These are phyloP conservation scores for Volvox carteri DNA, from an alignment of 163 green algal species.

Conservation along the genomic window DNA sequence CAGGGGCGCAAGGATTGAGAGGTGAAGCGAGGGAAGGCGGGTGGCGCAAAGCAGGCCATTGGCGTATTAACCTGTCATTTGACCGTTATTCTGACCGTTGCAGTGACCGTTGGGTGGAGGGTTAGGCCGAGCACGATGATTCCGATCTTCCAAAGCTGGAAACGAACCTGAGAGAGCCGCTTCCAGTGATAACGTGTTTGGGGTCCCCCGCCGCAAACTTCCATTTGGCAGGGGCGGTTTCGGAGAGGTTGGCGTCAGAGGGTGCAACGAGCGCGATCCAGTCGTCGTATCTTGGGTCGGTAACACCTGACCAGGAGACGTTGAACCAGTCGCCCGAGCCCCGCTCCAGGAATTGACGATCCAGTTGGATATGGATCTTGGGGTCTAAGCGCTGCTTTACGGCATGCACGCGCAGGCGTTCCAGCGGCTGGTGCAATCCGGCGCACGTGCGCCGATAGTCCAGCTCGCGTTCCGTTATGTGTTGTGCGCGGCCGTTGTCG, in stretches of 20 bases:
- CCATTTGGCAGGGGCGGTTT: constrained; percentile 79
- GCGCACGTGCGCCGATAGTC: not conserved
- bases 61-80: too few relatives aligned
- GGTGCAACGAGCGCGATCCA: constrained; percentile 55
- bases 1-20: too few relatives aligned
- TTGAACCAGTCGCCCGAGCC: constrained; percentile 53
- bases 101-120: too few relatives aligned
- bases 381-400: not conserved
- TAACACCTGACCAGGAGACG: constrained; percentile 40
- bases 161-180: constrained; percentile 68
- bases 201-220: constrained; percentile 62
- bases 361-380: not conserved
- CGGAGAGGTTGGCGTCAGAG: constrained; percentile 59
- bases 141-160: too few relatives aligned
- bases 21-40: too few relatives aligned
- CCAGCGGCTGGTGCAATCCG: constrained; percentile 29
- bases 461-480: not conserved
- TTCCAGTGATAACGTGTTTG: constrained; percentile 67
- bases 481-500: not conserved
- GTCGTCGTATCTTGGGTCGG: constrained; percentile 41
- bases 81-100: too few relatives aligned
- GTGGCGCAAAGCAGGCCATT: too few relatives aligned
- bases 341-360: constrained; percentile 6
- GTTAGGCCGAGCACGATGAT: too few relatives aligned
- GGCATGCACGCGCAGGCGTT: constrained; percentile 4